Conservation (phyloP, 306 rosid species). For the Vigna angularis region DNA sequence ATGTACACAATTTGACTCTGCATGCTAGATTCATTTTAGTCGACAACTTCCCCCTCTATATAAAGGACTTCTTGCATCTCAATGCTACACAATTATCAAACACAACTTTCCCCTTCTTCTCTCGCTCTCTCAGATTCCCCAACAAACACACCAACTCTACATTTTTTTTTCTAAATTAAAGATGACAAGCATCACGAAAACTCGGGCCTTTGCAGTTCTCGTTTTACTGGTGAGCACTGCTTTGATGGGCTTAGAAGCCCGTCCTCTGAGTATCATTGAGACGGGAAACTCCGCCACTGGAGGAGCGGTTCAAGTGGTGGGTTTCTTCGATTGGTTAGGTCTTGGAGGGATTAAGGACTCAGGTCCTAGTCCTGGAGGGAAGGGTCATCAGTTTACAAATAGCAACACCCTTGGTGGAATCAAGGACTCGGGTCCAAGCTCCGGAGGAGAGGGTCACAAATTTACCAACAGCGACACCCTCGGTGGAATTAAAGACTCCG, state of each 20-base stretch:
- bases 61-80: neutral
- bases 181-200: slow-evolving; percentile 32
- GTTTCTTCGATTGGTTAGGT: slow-evolving; percentile 59
- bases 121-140: neutral
- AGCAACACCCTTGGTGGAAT: slow-evolving; percentile 38
- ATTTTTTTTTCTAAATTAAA: neutral
- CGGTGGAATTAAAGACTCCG: slow-evolving; percentile 44
- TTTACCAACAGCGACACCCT: slow-evolving; percentile 27
- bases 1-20: slow-evolving; percentile 27
- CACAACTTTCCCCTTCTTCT: neutral
- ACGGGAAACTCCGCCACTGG: neutral
- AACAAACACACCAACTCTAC: neutral
- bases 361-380: slow-evolving; percentile 42
- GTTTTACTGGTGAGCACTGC: slow-evolving; percentile 40
- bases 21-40: slow-evolving; percentile 16
- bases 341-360: slow-evolving; percentile 56
- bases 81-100: slow-evolving; percentile 2
- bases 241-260: slow-evolving; percentile 48
- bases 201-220: slow-evolving; percentile 30
- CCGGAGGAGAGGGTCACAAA: slow-evolving; percentile 46
- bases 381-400: slow-evolving; percentile 41
- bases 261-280: slow-evolving; percentile 54
- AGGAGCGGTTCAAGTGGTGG: slow-evolving; percentile 37
- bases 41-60: slow-evolving; percentile 43
- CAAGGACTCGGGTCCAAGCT: slow-evolving; percentile 37